Percentiles rank a stretch among this genome's conserved stretches.
These are phyloP conservation scores for Lachancea lanzarotensis DNA, from an alignment of 805 yeast species.

Conservation along the genomic window DNA sequence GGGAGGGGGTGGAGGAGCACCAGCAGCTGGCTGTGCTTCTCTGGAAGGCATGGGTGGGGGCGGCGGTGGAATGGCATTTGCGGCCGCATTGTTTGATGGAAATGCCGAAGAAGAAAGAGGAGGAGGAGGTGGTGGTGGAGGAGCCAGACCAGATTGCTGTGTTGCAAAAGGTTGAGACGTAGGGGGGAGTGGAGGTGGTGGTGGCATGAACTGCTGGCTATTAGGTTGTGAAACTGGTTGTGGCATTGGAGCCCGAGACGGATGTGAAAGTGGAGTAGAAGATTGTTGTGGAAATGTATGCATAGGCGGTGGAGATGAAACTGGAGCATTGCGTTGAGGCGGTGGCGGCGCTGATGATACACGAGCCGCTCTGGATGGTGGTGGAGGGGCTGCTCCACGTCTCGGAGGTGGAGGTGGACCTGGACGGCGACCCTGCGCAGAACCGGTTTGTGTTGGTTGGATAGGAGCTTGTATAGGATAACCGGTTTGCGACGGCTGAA, in stretches of 20 bases:
- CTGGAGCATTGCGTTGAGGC: constrained; percentile 12
- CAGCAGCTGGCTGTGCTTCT: constrained; percentile 7
- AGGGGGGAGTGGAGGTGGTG: constrained; percentile 4
- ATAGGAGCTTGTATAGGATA: constrained; percentile 3
- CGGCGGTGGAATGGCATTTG: constrained; percentile 14
- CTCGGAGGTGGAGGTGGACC: constrained; percentile 26
- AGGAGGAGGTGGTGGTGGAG: constrained; percentile 18
- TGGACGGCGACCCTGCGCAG: constrained; percentile 5
- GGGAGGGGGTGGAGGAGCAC: constrained; percentile 18
- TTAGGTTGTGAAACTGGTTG: background rate
- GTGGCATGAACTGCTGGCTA: background rate
- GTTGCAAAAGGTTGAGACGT: constrained; percentile 5
- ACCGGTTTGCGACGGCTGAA: constrained; percentile 10
- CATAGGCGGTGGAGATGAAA: constrained; percentile 10
- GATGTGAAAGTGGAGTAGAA: background rate
- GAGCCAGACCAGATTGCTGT: constrained; percentile 10
- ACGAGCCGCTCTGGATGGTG: constrained; percentile 17
- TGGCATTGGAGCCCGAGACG: background rate
- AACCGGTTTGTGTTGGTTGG: constrained; percentile 7
- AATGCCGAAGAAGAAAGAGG: too few species aligned
- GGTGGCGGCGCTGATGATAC: constrained; percentile 6
- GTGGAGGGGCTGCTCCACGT: constrained; percentile 29
- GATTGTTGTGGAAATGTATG: constrained; percentile 5
- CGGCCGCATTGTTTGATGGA: too few species aligned
- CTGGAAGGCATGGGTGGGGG: constrained; percentile 14